phyloP scores from a whole-genome alignment of 441 rosid species.

The Adansonia rubrostipa region DNA sequence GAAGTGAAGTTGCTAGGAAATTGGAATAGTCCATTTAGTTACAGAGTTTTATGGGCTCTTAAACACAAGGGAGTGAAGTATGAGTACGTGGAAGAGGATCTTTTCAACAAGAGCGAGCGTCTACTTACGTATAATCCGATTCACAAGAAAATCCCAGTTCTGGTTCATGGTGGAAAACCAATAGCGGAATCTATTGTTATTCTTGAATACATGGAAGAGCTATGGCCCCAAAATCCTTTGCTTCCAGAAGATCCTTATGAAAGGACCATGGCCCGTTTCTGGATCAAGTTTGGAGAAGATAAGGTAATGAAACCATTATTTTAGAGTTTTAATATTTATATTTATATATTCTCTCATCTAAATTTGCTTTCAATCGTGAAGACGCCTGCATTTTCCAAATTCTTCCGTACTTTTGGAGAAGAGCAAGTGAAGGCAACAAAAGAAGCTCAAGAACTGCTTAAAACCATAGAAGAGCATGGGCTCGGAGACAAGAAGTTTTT shows the following conservation, averaged over 20 bases:
- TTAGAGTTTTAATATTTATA: too few species aligned
- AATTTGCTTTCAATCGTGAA: slow-evolving; percentile 3
- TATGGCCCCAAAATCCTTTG: slow-evolving; percentile 46
- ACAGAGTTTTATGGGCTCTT: slow-evolving; percentile 55
- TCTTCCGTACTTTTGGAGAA: slow-evolving; percentile 40
- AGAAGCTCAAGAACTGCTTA: slow-evolving; percentile 40
- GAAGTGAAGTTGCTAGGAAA: slow-evolving; percentile 45
- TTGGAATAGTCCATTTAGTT: slow-evolving; percentile 43
- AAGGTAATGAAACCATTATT: slow-evolving; percentile 34
- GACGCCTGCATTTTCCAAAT: slow-evolving; percentile 31
- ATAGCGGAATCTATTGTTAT: slow-evolving; percentile 48
- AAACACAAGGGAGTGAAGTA: slow-evolving; percentile 45
- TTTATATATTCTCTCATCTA: background rate
- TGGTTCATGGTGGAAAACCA: slow-evolving; percentile 45
- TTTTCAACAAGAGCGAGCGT: slow-evolving; percentile 42
- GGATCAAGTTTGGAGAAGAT: slow-evolving; percentile 50
- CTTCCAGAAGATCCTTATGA: slow-evolving; percentile 44
- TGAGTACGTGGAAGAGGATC: slow-evolving; percentile 43
- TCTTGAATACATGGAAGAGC: slow-evolving; percentile 56
- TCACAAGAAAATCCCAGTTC: slow-evolving; percentile 49
- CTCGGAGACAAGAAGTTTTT: slow-evolving; percentile 44
- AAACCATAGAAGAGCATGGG: slow-evolving; percentile 39
- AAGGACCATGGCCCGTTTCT: slow-evolving; percentile 50
- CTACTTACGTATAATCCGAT: slow-evolving; percentile 47
- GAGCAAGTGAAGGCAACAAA: slow-evolving; percentile 41